Base-by-base conservation (phyloP, 805 yeast species). In the Ogataea allantospora region DNA sequence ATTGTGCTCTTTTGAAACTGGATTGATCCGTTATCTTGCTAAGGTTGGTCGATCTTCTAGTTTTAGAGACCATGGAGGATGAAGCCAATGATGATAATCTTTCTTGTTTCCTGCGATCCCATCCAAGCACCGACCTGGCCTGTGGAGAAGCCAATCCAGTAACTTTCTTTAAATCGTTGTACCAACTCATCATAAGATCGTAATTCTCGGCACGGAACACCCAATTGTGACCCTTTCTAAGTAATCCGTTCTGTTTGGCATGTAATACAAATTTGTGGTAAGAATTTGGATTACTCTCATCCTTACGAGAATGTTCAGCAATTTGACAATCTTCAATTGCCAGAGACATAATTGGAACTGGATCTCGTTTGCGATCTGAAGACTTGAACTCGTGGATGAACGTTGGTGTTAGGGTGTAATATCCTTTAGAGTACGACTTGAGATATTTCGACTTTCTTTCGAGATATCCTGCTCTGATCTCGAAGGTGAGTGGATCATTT, bases 361-460 rank as follows among this genome's bases (percentile, higher is more conserved):
- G 75, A 58, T 88, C 96, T 55, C 77, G 83, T 54, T 80, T 83
- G 39, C 95, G 73, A 60, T 89, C 96, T 3, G 78, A 62, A 1
- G 88, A 63, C 66, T 88, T 89, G 65, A 91, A 86, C 65, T 91
- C 99, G 59, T 93, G 98, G 39, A 91, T 66, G 54, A 78, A 88
- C 40, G 80, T 80, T 40, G 96, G 84, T 3, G 99, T 88, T 49
- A 91, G 68, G 13, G 91, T 96, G 57, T 88, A 93, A 79, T 84
- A 93, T 3, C 93, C 95, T 46, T 80, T 75, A 4, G 95, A 78
- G 62, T 88, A 93, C n/a, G 91, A 83, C 67, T 89, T 89, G 48
- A 93, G 70, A 59, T 78, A 89, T 68, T 91, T 91, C 6, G 97
- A 86, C 53, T 95, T 75, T 60, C 96, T 76, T 61, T 93, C 98